Base-by-base conservation (phyloP, 1,284 basidiomycete genomes). In the Ustilago tritici region DNA sequence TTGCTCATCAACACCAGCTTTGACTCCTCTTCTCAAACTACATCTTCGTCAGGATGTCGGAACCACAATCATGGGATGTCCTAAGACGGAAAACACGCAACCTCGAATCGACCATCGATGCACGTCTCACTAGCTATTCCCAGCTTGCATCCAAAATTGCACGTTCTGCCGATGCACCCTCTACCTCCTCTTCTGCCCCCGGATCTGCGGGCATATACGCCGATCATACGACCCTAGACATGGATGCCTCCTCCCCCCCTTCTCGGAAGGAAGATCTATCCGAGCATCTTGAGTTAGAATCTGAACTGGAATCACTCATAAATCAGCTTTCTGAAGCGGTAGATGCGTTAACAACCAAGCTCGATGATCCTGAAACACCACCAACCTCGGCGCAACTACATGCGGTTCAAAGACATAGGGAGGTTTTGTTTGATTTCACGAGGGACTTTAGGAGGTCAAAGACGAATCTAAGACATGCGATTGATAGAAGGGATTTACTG, bases 111-210 rank as follows among this genome's bases (percentile, higher is more conserved):
- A 90, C 95, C 32, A 92, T 98, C 78, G 94, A 97, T 85, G 89
- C 93, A 40, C 95, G 97, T 86, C 89, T 98, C 23, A 93, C 93
- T 0, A 89, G 93, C 8, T 98, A 98, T 87, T 92, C 93, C 28
- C 92, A 93, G 76, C 89, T 97, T 40, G 94, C 93, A 4, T 90
- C 92, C 3, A 90, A 90, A 32, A 91, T 95, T 72, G 90, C 92
- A 0, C 88, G 88, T 58, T 47, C 69, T 32, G 61, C 65, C n/a
- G 70, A 65, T 47, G 36, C 31, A 0, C 23, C 75, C 23, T 62
- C 61, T 41, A 62, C 72, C 6, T 54, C 70, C 28, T 31, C 56
- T n/a, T 31, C 53, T 32, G 17, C 63, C 4, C 11, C 17, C 10
- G 35, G 31, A 6, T 31, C 50, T 6, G 61, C 52, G 3, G 60